These are phyloP conservation scores for Sclerotinia nivalis DNA, from an alignment of 2,329 filamentous ascomycete genomes.

Conservation along the genomic window DNA sequence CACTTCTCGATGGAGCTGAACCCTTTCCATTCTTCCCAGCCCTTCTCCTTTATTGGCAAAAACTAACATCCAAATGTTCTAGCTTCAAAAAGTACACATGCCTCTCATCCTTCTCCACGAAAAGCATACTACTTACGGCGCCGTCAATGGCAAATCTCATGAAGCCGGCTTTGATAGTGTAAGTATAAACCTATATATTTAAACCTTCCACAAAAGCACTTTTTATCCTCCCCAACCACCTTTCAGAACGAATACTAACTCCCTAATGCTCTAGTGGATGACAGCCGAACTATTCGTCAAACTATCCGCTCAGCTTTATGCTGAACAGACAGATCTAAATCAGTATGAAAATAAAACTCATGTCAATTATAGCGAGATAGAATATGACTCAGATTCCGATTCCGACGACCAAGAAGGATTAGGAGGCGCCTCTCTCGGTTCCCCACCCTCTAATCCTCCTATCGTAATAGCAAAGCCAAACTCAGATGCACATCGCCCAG, in stretches of 20 bases:
- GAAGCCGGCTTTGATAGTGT: conserved; percentile 62
- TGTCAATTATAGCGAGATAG: conserved; percentile 22
- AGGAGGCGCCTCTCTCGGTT: conserved; percentile 13
- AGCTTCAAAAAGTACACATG: conserved; percentile 43
- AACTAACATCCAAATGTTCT: neutral
- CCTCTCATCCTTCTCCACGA: conserved; percentile 47
- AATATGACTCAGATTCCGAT: conserved; percentile 2
- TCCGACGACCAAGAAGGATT: conserved; percentile 22
- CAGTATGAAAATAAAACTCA: neutral
- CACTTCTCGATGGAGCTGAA: neutral
- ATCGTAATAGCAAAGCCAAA: neutral
- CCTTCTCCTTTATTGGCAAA: neutral
- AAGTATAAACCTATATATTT: neutral
- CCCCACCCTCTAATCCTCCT: neutral
- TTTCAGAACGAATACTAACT: conserved; percentile 33
- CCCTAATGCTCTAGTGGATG: conserved; percentile 39
- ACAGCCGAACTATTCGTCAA: conserved; percentile 47
- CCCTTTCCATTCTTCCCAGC: neutral
- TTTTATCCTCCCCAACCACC: neutral
- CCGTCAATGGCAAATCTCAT: conserved; percentile 44
- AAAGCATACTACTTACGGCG: conserved; percentile 39
- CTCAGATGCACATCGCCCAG: conserved; percentile 3
- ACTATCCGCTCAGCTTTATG: conserved; percentile 34
- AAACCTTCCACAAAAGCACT: neutral
- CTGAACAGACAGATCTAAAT: conserved; percentile 21